Evolutionary conservation across 1,284 basidiomycete species (phyloP), one percentile per base, ranked within the genome.

Genomic region (Tylopilus orsonianus): DNA sequence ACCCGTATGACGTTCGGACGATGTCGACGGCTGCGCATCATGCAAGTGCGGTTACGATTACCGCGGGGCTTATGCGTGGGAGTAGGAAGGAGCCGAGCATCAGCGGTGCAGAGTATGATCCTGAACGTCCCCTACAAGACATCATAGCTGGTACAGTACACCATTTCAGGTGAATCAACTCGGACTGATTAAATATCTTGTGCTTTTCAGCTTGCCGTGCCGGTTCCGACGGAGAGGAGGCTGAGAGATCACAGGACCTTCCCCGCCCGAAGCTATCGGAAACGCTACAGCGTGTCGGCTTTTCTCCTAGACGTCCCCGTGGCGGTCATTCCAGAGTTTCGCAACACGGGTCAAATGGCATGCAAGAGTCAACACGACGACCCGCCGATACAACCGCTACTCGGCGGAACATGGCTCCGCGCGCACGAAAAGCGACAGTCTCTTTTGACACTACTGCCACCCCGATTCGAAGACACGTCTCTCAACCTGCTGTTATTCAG

Each of bases 21-120:
- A 71, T 89, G 49, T 92, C 88, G 0, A 93, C 91, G 0, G 82
- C 82, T 10, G 88, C 83, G 2, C 92, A 95, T 66, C 92, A 95
- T 67, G 90, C 89, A 22, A 90, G 87, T 54, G 88, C 81, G 0
- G 74, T 93, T 40, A 94, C 92, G 0, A 75, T 95, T n/a, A 88
- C 79, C 49, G 89, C 90, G 2, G 92, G 92, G 0, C 75, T 94
- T 3, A 70, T 70, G 4, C 70, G 82, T 18, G 71, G 69, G 6
- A 65, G 65, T 19, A 67, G 75, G 50, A 71, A 81, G 48, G 83
- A 78, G 53, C 65, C 76, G 29, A 86, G 81, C 56, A 63, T 86
- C 32, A 87, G 83, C 59, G 86, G 82, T 22, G 85, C 83, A 35
- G 91, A 94, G 62, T 94, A 90, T 57, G 91, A 94, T 63, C 90